Evolutionary conservation across 805 yeast genomes (phyloP).

Genomic region (Kluyveromyces aestuarii): DNA sequence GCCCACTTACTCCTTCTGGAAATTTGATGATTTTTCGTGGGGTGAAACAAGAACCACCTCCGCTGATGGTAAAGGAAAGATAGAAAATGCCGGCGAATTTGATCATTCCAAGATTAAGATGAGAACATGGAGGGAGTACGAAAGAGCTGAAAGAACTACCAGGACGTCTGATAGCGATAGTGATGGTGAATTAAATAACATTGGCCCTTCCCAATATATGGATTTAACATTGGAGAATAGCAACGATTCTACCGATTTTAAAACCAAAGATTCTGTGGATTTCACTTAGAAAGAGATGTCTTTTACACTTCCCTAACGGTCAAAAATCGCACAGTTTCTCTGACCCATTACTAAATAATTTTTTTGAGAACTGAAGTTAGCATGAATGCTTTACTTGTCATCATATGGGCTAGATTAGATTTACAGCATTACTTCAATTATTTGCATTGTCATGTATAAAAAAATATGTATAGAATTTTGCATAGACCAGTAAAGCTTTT

Average conservation of each 20-base stretch:
- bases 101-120: constrained; percentile 85
- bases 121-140: constrained; percentile 94
- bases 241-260: background rate
- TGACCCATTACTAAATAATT: too few relatives aligned
- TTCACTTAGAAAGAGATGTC: too few relatives aligned
- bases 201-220: background rate
- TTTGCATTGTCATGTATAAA: background rate
- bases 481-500: background rate
- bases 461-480: background rate
- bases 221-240: background rate
- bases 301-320: too few relatives aligned
- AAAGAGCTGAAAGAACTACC: constrained; percentile 39
- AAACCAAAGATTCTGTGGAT: background rate
- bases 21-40: constrained; percentile 94
- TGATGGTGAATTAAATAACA: background rate
- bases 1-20: constrained; percentile 87
- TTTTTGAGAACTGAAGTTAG: too few relatives aligned
- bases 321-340: too few relatives aligned
- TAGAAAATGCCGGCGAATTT: constrained; percentile 67
- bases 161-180: background rate
- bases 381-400: background rate
- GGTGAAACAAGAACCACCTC: constrained; percentile 85
- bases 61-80: constrained; percentile 62
- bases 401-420: background rate
- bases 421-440: background rate